Percentiles rank a stretch among this genome's conserved stretches.
Conservation (phyloP, 1,284 basidiomycete genomes). For the Cutaneotrichosporon cutaneum region DNA sequence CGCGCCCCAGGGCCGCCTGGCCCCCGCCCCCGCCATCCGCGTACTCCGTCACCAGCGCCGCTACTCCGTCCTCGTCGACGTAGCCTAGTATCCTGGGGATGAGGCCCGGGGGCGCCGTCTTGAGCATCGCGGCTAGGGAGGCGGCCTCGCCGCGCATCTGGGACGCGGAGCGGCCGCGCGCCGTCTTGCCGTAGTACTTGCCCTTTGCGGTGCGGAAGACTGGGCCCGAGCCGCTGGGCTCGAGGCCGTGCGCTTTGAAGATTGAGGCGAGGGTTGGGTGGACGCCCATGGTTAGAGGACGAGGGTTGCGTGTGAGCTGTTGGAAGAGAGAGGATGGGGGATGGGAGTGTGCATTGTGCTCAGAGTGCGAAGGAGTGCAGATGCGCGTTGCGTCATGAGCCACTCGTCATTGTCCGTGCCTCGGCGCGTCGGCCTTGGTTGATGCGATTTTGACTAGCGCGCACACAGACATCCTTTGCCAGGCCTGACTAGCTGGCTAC, state of each 20-base stretch:
- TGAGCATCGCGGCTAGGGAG: constrained; percentile 64
- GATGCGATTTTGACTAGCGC: background rate
- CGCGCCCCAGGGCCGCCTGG: constrained; percentile 4
- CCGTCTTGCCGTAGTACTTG: constrained; percentile 33
- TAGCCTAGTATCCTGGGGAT: constrained; percentile 64
- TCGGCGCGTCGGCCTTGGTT: background rate
- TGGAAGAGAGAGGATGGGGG: background rate
- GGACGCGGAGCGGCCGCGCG: constrained; percentile 22
- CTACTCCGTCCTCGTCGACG: constrained; percentile 50
- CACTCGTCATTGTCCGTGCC: background rate
- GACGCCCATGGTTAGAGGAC: constrained; percentile 1
- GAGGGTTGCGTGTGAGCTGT: no score
- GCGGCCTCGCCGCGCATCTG: constrained; percentile 72
- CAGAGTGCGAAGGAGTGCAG: background rate
- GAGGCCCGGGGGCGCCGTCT: constrained; percentile 63
- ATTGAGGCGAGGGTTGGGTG: constrained; percentile 23
- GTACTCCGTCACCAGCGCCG: constrained; percentile 63
- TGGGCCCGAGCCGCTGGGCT: constrained; percentile 16
- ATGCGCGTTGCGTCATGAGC: background rate
- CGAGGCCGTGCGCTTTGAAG: constrained; percentile 26
- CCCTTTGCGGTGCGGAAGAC: constrained; percentile 16
- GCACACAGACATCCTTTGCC: no score
- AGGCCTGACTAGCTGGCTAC: no score
- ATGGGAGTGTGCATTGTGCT: background rate
- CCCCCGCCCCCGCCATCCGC: background rate